phyloP scores from a whole-genome alignment of 2,329 filamentous ascomycete genomes.

The Calonectria fujianensis region DNA sequence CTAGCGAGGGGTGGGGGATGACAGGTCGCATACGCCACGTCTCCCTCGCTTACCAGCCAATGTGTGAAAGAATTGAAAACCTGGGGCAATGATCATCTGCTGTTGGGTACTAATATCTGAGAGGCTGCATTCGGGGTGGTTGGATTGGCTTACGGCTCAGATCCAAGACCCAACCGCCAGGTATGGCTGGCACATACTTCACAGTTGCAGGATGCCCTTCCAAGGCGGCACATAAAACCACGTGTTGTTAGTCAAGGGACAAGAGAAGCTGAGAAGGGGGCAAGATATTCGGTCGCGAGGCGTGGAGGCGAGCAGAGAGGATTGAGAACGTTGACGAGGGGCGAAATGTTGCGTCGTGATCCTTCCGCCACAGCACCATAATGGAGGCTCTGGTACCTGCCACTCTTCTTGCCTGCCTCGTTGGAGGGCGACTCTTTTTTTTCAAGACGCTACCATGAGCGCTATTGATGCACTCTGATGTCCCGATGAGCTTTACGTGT shows the following conservation, averaged over 20 bases:
- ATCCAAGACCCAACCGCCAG: background rate
- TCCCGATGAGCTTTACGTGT: background rate
- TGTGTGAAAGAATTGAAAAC: background rate
- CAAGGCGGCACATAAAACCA: background rate
- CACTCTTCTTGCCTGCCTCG: background rate
- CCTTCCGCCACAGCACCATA: too few relatives aligned
- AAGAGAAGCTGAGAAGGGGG: background rate
- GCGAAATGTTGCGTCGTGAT: background rate
- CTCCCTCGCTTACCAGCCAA: background rate
- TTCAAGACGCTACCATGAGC: background rate
- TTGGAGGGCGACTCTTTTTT: background rate
- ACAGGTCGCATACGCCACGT: background rate
- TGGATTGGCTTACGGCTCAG: background rate
- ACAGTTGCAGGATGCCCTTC: background rate
- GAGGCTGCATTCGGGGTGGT: background rate
- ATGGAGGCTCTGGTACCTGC: background rate
- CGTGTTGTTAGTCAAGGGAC: too few relatives aligned
- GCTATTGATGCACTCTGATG: background rate
- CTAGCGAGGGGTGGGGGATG: background rate
- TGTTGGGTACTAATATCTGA: conserved; percentile 7
- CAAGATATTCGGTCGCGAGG: background rate
- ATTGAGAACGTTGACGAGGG: background rate
- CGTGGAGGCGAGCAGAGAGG: background rate
- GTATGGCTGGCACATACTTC: too few relatives aligned
- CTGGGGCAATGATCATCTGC: background rate